Base-by-base conservation (phyloP, 2,329 filamentous ascomycete species). In the Trichothecium sympodiale region DNA sequence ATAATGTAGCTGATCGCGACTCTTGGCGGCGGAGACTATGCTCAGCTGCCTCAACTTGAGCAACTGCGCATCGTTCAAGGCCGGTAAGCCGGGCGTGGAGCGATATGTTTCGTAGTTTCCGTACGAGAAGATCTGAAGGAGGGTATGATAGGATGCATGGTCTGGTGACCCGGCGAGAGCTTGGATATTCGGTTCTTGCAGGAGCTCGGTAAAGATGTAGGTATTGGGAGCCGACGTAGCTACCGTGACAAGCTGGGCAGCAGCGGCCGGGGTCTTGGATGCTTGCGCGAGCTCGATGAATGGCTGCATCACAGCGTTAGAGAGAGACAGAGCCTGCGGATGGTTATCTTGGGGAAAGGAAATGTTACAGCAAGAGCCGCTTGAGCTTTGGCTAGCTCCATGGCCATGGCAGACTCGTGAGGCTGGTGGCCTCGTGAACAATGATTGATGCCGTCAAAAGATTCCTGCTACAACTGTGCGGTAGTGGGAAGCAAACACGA, bases 171-270 rank as follows among this genome's bases (percentile, higher is more conserved):
- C 55, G 28, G 67, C 66, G 31, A 96, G 77, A 10, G 74, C 70
- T 58, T 91, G 83, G 46, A 96, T 78, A 48, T 85, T 77, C 0
- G 83, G 77, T 1, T 79, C 77, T 48, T 83, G 72, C 27, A 98
- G 77, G n/a, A 98, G 79, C 62, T 96, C 89, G 46, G 83, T 77
- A 64, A 98, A 98, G 61, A 96, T 73, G 59, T 81, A 98, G 45
- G 88, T 94, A 59, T 87, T 84, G 18, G 83, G 77, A 38, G 80
- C 80, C n/a, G 86, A 87, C 34, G 87, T 96, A 42, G 88, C 91
- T 60, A 87, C 84, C 31, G 71, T 77, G 55, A 96, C 74, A 36
- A 96, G 75, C 55, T 94, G 87, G 51, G 83, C 80, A 29, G 88
- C 82, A 39, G 87, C 85, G 47, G 83, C 80, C 29, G 86, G 80